Conservation (phyloP, 2,329 filamentous ascomycete genomes). For the Epichloe elymi region DNA sequence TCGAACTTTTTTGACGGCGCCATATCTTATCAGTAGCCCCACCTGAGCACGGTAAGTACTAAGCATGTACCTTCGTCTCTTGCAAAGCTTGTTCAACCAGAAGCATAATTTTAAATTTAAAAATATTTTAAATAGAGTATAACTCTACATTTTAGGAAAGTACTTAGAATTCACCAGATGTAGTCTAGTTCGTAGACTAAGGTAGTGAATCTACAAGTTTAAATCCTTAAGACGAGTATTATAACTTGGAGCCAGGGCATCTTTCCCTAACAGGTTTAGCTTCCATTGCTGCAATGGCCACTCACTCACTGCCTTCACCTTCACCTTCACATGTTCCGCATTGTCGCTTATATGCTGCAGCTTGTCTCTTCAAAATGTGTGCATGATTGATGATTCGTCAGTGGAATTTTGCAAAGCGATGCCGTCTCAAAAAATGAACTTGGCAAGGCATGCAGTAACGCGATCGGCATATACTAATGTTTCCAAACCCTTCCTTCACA, state of each 20-base stretch:
- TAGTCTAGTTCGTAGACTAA: no score
- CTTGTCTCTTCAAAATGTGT: not conserved
- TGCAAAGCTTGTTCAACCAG: not conserved
- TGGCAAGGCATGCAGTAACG: conserved; percentile 5
- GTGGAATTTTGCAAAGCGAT: conserved; percentile 4
- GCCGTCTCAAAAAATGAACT: conserved; percentile 7
- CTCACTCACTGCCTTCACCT: no score
- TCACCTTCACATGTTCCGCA: not conserved
- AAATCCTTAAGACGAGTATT: not conserved
- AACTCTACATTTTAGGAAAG: not conserved
- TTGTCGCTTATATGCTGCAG: not conserved
- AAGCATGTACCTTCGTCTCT: not conserved
- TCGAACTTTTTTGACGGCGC: conserved; percentile 8
- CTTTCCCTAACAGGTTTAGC: not conserved
- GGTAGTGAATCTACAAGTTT: not conserved
- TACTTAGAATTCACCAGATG: no score
- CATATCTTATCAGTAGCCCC: conserved; percentile 10
- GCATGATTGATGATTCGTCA: not conserved
- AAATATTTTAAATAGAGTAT: not conserved
- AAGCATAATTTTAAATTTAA: not conserved
- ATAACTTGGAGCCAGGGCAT: not conserved
- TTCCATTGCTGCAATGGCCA: no score
- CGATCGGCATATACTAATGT: conserved; percentile 5
- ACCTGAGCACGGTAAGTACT: not conserved
- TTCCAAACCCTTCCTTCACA: conserved; percentile 12